A percentile compares a stretch with the other conserved stretches of the same genome.
phyloP scores from a whole-genome alignment of 495 filamentous ascomycete species.

The Jackrogersella multiformis region DNA sequence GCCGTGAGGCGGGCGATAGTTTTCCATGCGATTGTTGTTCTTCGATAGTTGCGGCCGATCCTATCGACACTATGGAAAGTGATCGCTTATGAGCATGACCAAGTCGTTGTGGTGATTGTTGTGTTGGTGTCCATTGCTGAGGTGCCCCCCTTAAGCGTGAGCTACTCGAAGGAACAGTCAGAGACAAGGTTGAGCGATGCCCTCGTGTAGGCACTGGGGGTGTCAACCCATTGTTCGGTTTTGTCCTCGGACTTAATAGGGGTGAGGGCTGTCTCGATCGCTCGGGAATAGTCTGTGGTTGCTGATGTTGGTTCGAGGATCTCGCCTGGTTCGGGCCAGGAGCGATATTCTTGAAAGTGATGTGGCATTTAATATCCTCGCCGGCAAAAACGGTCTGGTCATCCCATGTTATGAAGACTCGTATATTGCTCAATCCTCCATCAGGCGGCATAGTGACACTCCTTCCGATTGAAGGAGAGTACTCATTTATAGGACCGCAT shows the following conservation, averaged over 20 bases:
- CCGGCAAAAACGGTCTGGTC: constrained; percentile 93
- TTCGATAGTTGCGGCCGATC: constrained; percentile 67
- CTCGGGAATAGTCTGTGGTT: constrained; percentile 48
- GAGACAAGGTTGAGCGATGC: constrained; percentile 66
- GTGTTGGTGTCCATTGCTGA: constrained; percentile 45
- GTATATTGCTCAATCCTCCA: constrained; percentile 70
- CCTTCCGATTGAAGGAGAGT: constrained; percentile 47
- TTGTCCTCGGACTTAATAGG: constrained; percentile 47
- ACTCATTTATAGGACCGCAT: constrained; percentile 43
- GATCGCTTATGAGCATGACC: constrained; percentile 71
- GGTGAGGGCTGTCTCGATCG: constrained; percentile 56
- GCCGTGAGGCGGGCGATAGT: constrained; percentile 24
- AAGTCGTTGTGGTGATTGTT: constrained; percentile 40
- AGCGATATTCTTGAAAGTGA: constrained; percentile 93
- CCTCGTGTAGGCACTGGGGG: constrained; percentile 56
- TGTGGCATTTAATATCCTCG: constrained; percentile 91
- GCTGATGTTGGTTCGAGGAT: constrained; percentile 47
- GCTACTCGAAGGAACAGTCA: constrained; percentile 61
- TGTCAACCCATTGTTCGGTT: constrained; percentile 47
- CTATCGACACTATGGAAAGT: constrained; percentile 94
- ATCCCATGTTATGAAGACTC: constrained; percentile 94
- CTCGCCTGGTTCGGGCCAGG: constrained; percentile 47
- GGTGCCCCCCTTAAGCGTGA: constrained; percentile 49
- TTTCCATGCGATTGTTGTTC: constrained; percentile 48
- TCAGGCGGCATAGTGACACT: constrained; percentile 56